Base-by-base conservation (phyloP, 176 grass and related monocot genomes). In the Chloris gayana region DNA sequence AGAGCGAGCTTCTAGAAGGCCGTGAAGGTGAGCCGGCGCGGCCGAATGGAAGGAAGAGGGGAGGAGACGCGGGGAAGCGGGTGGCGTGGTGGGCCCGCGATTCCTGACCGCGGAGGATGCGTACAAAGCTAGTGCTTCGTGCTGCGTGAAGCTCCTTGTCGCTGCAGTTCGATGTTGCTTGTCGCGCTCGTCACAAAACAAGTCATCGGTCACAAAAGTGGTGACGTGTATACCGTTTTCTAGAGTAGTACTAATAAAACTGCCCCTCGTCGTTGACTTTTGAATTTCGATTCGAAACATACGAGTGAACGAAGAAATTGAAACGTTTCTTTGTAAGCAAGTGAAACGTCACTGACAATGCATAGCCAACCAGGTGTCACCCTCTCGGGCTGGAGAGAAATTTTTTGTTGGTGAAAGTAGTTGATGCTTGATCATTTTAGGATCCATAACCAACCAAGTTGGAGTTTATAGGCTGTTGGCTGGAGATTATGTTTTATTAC, bases 1-100 rank as follows among this genome's bases (percentile, higher is more conserved):
- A n/a, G 57, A 63, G 19, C 17, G 6, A 35, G 22, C 21, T 89
- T 85, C 81, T 34, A 33, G 76, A 88, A 63, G 24, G 14, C 2
- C 62, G 46, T 1, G 42, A 17, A 29, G 35, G 31, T 21, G 61
- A 58, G 45, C 32, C 11, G 33, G 35, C 45, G 31, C 66, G 21
- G 51, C 66, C 14, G 41, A 31, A n/a, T 21, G 22, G 19, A 41
- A 10, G 14, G 50, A 22, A n/a, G 29, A 35, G 70, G 14, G 5
- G 31, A 17, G 6, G 14, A 0, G 29, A 44, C 67, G 67, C 24
- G 39, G 6, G 31, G 58, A 24, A 19, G 19, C 19, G 21, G 12
- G 67, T n/a, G 14, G 69, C 44, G 60, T 15, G 60, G 60, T 78
- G 75, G 75, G 60, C 31, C 72, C 32, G 50, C 39, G 75, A 65